Conservation (phyloP, 1,284 basidiomycete species). For the Ganoderma boninense region DNA sequence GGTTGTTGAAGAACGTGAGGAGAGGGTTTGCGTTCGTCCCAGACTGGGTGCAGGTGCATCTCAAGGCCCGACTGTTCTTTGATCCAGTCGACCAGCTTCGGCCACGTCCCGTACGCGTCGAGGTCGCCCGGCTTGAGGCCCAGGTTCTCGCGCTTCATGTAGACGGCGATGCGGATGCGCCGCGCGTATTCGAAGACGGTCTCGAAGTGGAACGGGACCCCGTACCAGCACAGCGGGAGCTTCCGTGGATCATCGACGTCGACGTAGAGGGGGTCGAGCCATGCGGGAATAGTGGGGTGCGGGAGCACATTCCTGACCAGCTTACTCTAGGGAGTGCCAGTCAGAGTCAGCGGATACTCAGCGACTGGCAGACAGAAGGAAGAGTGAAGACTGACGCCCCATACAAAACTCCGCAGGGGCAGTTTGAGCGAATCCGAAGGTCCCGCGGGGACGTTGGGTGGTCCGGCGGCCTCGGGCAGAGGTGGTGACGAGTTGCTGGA, state of each 20-base stretch:
- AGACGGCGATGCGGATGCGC: neutral
- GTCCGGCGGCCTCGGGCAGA: too few relatives aligned
- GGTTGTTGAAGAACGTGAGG: neutral
- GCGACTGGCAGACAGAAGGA: neutral
- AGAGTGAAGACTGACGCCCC: neutral
- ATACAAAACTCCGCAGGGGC: neutral
- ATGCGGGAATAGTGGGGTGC: neutral
- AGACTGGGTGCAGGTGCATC: neutral
- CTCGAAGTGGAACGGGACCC: neutral
- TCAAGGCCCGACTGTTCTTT: neutral
- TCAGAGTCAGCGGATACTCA: too few relatives aligned
- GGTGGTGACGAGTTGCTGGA: too few relatives aligned
- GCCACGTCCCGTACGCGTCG: neutral
- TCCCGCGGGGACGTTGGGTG: too few relatives aligned
- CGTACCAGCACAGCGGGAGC: slow-evolving; percentile 1
- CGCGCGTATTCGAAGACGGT: neutral
- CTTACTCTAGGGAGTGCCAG: neutral
- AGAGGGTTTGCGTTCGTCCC: neutral
- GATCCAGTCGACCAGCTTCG: neutral
- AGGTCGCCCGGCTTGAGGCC: neutral
- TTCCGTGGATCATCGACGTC: neutral
- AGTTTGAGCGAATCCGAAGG: neutral
- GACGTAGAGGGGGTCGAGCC: slow-evolving; percentile 1
- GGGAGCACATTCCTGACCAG: neutral
- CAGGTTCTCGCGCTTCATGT: neutral